Evolutionary conservation across 441 rosid species (phyloP).

Genomic region (Populus hybrid): DNA sequence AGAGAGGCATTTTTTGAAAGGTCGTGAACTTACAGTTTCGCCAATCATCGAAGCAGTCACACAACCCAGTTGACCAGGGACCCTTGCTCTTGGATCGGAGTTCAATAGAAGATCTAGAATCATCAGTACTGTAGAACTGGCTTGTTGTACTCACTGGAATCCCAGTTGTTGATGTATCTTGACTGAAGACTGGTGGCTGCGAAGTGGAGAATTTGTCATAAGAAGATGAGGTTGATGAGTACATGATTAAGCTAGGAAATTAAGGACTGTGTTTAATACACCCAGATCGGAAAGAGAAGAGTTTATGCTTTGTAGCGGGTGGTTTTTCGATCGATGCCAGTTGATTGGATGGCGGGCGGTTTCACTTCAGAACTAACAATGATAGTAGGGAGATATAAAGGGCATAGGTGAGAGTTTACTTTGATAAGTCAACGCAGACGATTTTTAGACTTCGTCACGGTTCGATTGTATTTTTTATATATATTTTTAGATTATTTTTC

Average conservation of each 20-base stretch:
- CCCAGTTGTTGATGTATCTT: conserved; percentile 14
- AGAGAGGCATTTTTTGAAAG: neutral
- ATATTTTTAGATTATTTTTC: no score
- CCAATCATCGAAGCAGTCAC: conserved; percentile 34
- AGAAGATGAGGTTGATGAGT: neutral
- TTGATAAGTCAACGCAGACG: neutral
- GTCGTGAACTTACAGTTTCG: conserved; percentile 29
- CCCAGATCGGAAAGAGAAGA: neutral
- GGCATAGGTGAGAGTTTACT: neutral
- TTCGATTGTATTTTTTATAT: no score
- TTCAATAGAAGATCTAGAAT: neutral
- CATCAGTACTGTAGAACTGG: neutral
- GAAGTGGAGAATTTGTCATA: conserved; percentile 1
- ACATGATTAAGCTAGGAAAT: neutral
- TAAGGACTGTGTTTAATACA: neutral
- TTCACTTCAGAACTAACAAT: neutral
- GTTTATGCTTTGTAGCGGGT: neutral
- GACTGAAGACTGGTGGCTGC: neutral
- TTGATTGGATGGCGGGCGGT: neutral
- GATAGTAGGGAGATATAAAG: neutral
- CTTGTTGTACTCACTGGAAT: conserved; percentile 3
- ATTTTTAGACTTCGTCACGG: no score
- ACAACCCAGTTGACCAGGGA: conserved; percentile 43
- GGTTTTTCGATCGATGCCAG: neutral
- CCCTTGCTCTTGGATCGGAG: conserved; percentile 20